phyloP scores from a whole-genome alignment of 164 flowering plant genomes.

The Vitis amurensis region DNA sequence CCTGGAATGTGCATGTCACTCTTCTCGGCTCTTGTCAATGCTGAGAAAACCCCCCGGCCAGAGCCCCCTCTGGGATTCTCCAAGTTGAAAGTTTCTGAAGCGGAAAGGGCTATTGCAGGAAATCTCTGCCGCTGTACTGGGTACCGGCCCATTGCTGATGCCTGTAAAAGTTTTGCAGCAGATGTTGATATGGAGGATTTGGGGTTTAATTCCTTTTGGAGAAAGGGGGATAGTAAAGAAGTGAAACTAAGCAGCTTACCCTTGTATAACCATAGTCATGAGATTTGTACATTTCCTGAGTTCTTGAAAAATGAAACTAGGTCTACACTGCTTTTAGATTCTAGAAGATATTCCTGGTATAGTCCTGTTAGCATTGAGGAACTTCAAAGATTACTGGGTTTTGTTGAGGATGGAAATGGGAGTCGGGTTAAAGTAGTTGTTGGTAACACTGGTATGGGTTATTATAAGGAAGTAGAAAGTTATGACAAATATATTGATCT shows the following conservation, averaged over 20 bases:
- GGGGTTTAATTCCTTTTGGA: constrained; percentile 78
- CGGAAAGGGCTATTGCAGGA: constrained; percentile 73
- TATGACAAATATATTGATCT: constrained; percentile 67
- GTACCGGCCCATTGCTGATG: constrained; percentile 91
- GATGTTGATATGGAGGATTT: constrained; percentile 93
- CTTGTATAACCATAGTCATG: constrained; percentile 22
- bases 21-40: constrained; percentile 68
- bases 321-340: constrained; percentile 23
- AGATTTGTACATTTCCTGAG: constrained; percentile 50
- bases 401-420: constrained; percentile 12
- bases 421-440: constrained; percentile 48
- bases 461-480: constrained; percentile 62
- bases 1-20: constrained; percentile 95
- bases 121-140: constrained; percentile 95
- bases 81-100: constrained; percentile 68
- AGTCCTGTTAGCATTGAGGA: constrained; percentile 56
- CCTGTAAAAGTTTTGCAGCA: constrained; percentile 82
- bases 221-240: constrained; percentile 41
- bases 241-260: constrained; percentile 43
- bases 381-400: constrained; percentile 37
- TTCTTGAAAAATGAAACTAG: constrained; percentile 54
- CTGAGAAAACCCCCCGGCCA: constrained; percentile 56
- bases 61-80: constrained; percentile 73
- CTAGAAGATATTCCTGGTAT: constrained; percentile 43
- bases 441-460: constrained; percentile 78